phyloP scores from a whole-genome alignment of 306 rosid genomes.

The Lablab purpureus region DNA sequence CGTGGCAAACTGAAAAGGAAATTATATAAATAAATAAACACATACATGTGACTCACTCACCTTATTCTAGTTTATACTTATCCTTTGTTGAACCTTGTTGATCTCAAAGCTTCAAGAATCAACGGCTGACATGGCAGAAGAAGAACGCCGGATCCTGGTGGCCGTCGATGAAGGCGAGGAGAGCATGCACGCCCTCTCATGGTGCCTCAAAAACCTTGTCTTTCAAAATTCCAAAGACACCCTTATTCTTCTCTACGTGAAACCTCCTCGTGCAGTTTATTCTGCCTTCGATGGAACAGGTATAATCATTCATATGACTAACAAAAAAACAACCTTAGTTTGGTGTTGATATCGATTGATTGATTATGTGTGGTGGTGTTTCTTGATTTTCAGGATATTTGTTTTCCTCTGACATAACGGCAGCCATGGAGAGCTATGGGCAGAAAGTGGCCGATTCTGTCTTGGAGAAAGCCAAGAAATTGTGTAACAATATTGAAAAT shows the following conservation, averaged over 20 bases:
- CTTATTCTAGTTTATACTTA: not conserved
- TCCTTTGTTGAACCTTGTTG: not conserved
- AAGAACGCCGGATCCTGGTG: conserved; percentile 73
- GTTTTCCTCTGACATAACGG: conserved; percentile 66
- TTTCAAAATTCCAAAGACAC: conserved; percentile 65
- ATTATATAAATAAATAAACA: not conserved
- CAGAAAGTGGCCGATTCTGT: conserved; percentile 64
- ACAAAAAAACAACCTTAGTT: not conserved
- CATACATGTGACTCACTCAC: not conserved
- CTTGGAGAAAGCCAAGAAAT: conserved; percentile 67
- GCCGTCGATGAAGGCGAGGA: conserved; percentile 94
- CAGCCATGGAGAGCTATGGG: conserved; percentile 64
- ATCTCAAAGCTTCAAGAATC: not conserved
- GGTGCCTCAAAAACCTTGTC: conserved; percentile 74
- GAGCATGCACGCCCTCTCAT: conserved; percentile 81
- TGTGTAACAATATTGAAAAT: conserved; percentile 59
- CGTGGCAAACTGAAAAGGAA: not conserved
- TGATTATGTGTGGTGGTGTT: not conserved
- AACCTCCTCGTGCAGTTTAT: conserved; percentile 60
- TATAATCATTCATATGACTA: not conserved
- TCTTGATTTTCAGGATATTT: conserved; percentile 58
- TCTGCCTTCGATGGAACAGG: conserved; percentile 80
- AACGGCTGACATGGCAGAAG: conserved; percentile 44
- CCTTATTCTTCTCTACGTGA: conserved; percentile 72
- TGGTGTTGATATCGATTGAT: not conserved